phyloP scores from a whole-genome alignment of 2,329 filamentous ascomycete genomes.

The Macrophomina pseudophaseolina region DNA sequence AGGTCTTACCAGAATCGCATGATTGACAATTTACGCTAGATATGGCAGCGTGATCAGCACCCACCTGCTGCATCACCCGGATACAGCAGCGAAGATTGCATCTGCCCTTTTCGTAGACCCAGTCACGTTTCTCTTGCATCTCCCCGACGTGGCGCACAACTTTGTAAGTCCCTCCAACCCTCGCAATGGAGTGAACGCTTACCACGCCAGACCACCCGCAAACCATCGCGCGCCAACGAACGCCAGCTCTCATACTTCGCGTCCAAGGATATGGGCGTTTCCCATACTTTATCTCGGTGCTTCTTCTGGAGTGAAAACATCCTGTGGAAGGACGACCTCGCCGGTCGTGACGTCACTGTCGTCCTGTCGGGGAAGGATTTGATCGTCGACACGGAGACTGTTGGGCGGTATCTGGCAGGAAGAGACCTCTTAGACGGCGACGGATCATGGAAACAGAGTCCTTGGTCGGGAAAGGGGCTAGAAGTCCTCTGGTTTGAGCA shows the following conservation, averaged over 20 bases:
- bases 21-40: background rate
- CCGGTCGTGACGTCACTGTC: conserved; percentile 56
- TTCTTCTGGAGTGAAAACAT: conserved; percentile 77
- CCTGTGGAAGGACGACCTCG: conserved; percentile 70
- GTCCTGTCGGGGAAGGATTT: conserved; percentile 65
- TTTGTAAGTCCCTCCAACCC: conserved; percentile 56
- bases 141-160: conserved; percentile 74
- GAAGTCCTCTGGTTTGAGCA: conserved; percentile 66
- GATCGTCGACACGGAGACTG: conserved; percentile 66
- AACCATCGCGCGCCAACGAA: conserved; percentile 62
- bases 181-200: conserved; percentile 37
- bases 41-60: conserved; percentile 53
- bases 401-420: conserved; percentile 62
- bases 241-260: conserved; percentile 75
- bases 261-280: conserved; percentile 68
- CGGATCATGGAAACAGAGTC: conserved; percentile 20
- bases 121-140: conserved; percentile 69
- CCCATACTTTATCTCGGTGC: conserved; percentile 66
- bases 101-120: conserved; percentile 64
- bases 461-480: conserved; percentile 48
- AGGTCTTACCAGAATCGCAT: too few relatives aligned
- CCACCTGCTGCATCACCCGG: conserved; percentile 61
- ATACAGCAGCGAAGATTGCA: conserved; percentile 53
- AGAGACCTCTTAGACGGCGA: conserved; percentile 29
- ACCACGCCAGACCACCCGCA: conserved; percentile 28